Conservation (phyloP, 2,329 filamentous ascomycete species). For the Hymenoscyphus scutula region DNA sequence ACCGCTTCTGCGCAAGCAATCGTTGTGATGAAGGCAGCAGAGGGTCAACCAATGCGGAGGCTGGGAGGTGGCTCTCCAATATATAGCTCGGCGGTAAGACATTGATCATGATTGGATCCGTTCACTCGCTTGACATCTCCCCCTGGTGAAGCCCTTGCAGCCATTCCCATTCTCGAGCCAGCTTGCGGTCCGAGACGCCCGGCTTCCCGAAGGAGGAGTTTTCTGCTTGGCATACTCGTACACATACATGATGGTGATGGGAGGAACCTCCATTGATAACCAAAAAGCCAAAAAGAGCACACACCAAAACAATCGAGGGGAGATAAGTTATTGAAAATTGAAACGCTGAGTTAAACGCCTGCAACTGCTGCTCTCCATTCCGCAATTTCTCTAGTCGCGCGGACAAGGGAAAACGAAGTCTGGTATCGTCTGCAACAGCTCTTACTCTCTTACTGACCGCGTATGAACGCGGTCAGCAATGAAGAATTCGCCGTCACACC, state of each 20-base stretch:
- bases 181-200: neutral
- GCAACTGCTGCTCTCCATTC: neutral
- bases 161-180: neutral
- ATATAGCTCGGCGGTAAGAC: conserved; percentile 13
- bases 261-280: neutral
- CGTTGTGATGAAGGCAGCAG: conserved; percentile 12
- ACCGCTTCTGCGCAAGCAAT: conserved; percentile 5
- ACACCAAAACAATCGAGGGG: neutral
- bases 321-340: neutral
- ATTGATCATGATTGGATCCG: conserved; percentile 3
- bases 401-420: neutral
- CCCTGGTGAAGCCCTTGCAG: neutral
- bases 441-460: neutral
- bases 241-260: neutral
- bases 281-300: neutral
- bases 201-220: conserved; percentile 1
- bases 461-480: neutral
- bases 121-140: neutral
- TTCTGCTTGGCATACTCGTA: neutral
- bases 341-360: neutral
- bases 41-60: conserved; percentile 12
- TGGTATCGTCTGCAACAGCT: neutral
- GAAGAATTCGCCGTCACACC: no score
- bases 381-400: neutral
- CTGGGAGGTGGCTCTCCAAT: neutral